These are phyloP conservation scores for Fusarium siculi DNA, from an alignment of 2,329 filamentous ascomycete genomes.

Conservation along the genomic window DNA sequence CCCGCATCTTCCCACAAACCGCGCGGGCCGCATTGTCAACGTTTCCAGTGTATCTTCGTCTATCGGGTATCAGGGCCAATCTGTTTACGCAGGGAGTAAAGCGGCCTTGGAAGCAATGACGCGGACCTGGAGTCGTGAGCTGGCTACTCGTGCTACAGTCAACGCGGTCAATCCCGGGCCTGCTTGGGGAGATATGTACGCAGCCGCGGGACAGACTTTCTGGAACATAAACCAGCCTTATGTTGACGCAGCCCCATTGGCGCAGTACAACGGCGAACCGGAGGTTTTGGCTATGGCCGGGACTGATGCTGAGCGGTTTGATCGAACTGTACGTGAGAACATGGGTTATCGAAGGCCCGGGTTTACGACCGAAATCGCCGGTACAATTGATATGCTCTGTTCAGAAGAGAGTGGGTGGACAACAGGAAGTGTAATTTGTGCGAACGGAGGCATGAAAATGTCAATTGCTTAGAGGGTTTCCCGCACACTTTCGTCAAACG, in stretches of 20 bases:
- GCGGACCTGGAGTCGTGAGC: constrained; percentile 67
- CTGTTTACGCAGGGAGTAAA: constrained; percentile 68
- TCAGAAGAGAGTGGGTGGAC: constrained; percentile 73
- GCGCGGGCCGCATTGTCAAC: constrained; percentile 69
- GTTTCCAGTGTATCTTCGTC: constrained; percentile 66
- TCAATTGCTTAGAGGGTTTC: constrained; percentile 45
- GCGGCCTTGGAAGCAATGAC: constrained; percentile 69
- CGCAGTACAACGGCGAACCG: constrained; percentile 48
- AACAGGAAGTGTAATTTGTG: constrained; percentile 77
- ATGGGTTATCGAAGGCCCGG: constrained; percentile 51
- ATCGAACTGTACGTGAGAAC: constrained; percentile 46
- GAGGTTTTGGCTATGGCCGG: constrained; percentile 46
- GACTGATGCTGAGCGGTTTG: constrained; percentile 47
- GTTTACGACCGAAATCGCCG: constrained; percentile 68
- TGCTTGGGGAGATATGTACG: constrained; percentile 65
- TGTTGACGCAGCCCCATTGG: constrained; percentile 50
- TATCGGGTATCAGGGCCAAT: constrained; percentile 64
- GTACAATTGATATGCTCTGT: constrained; percentile 77
- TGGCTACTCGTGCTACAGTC: constrained; percentile 63
- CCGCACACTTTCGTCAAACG: neutral
- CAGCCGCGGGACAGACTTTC: constrained; percentile 47
- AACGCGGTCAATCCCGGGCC: constrained; percentile 69
- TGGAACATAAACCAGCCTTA: constrained; percentile 54
- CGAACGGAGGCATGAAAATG: constrained; percentile 67
- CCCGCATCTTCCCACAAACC: constrained; percentile 75